Conservation (phyloP, 2,329 filamentous ascomycete genomes). For the Alternaria solani region DNA sequence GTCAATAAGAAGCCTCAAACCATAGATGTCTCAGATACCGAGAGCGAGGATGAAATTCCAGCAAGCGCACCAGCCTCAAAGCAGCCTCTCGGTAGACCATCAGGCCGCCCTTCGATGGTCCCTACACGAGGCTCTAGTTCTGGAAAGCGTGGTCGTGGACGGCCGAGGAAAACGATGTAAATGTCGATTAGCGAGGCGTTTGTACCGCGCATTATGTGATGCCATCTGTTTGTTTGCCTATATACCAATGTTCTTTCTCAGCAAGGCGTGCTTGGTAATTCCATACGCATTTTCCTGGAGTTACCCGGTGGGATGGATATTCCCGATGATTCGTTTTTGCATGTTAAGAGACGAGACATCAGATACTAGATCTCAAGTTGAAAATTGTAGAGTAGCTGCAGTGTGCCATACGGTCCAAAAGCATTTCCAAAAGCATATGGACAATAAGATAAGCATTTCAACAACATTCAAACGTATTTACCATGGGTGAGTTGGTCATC, state of each 20-base stretch:
- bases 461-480: not conserved
- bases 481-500: too few relatives aligned
- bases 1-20: conserved; percentile 29
- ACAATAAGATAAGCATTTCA: not conserved
- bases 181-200: not conserved
- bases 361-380: not conserved
- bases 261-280: not conserved
- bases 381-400: not conserved
- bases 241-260: not conserved
- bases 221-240: not conserved
- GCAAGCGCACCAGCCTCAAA: conserved; percentile 37
- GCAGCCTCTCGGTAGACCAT: conserved; percentile 27
- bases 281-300: not conserved
- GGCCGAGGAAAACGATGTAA: conserved; percentile 35
- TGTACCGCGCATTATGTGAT: not conserved
- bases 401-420: not conserved
- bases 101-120: conserved; percentile 30
- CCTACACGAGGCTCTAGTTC: conserved; percentile 33
- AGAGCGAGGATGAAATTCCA: conserved; percentile 46
- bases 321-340: not conserved
- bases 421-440: not conserved
- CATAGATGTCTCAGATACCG: conserved; percentile 37
- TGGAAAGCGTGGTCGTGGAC: conserved; percentile 33
- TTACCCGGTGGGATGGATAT: not conserved
- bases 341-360: not conserved